Evolutionary conservation across 306 rosid genomes (phyloP), one percentile per base, ranked within the genome.

Genomic region (Trichosanthes truncata): DNA sequence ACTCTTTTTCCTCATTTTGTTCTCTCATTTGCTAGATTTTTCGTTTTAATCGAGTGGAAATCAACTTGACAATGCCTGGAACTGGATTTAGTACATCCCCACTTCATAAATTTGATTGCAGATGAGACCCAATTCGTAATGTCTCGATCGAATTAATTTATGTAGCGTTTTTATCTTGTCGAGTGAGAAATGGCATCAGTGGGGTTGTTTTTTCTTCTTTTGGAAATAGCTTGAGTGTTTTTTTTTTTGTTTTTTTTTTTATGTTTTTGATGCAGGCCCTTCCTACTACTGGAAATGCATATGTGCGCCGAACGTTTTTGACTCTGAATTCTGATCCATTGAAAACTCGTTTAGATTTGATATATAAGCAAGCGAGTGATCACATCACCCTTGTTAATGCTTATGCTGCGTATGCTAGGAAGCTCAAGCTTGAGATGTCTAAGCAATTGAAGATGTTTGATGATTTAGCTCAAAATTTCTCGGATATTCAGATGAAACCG

Each of bases 401-500:
- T 1, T 96, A 96, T 81, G 96, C 98, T 23, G 92, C 97, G 4
- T 96, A 96, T 81, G 99, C 99, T 13, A 93, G 99, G 90, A 96
- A 91, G 93, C 97, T 96, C 76, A 96, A 96, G 94, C 96, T 96
- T 81, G 99, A 96, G 67, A 96, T 91, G 76, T 90, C 97, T 80
- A 90, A 85, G 86, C 97, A 96, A 18, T 79, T 96, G 92, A 89
- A 80, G 86, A 80, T 88, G 93, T 96, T 96, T 82, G 95, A 93
- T 87, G 99, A 93, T 57, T 81, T 96, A 84, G 97, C 99, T 1
- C 87, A 62, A 25, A 88, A 87, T 83, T 86, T 96, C 80, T 85
- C 94, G 11, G 90, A 91, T 72, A 85, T 96, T 83, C 86, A 90
- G 1, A 11, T 76, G 79, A 96, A 85, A 78, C 97, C 97, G 0